Conservation (phyloP, 176 grass and related monocot species). For the Juncus effusus region DNA sequence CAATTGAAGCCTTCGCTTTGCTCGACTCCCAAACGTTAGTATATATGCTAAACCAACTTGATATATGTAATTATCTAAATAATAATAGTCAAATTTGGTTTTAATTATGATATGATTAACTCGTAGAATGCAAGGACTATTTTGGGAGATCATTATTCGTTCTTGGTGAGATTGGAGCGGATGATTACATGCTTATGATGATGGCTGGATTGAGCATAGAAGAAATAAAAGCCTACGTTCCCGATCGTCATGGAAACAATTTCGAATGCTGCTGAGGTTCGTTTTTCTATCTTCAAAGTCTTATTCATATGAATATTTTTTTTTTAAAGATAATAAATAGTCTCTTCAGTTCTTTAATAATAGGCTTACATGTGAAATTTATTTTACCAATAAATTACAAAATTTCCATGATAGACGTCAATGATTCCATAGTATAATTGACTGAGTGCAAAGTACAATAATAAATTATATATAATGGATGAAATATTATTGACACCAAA, state of each 20-base stretch:
- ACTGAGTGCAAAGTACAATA: too few relatives aligned
- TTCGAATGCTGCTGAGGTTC: conserved; percentile 42
- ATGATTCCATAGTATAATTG: too few relatives aligned
- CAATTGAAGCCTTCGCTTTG: conserved; percentile 31
- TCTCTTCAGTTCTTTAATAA: neutral
- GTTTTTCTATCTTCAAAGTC: neutral
- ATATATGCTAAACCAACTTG: neutral
- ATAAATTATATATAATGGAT: neutral
- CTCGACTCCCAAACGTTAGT: conserved; percentile 41
- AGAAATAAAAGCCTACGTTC: conserved; percentile 23
- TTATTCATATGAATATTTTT: neutral
- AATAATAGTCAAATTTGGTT: neutral
- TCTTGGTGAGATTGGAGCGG: conserved; percentile 36
- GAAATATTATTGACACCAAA: too few relatives aligned
- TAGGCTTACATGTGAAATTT: neutral
- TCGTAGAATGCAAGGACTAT: conserved; percentile 33
- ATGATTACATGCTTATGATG: conserved; percentile 30
- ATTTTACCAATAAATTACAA: too few relatives aligned
- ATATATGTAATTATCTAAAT: neutral
- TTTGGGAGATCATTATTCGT: conserved; percentile 45
- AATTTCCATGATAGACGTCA: too few relatives aligned
- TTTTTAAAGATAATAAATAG: neutral
- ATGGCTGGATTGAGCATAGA: conserved; percentile 2
- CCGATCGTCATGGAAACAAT: conserved; percentile 24
- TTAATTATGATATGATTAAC: neutral